Base-by-base conservation (phyloP, 345 rosid genomes). In the Tarenaya hassleriana region DNA sequence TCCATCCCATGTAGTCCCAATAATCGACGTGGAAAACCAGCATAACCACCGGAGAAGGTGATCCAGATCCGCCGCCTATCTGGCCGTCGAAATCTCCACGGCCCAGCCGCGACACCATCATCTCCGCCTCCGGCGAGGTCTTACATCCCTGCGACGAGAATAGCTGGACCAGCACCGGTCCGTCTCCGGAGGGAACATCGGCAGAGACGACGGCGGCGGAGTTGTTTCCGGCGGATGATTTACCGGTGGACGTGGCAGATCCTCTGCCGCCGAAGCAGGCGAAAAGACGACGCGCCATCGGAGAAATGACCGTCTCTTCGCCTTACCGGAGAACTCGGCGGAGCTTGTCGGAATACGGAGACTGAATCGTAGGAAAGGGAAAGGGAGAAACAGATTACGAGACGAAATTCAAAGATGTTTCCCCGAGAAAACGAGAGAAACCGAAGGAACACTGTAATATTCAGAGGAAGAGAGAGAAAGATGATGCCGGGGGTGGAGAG, bases 1-100 rank as follows among this genome's bases (percentile, higher is more conserved):
- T 90, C 98, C 98, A 91, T 6, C 97, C 98, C 68, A 67, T 76
- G 49, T 86, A 82, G 45, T 91, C 98, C 96, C 98, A 91, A 41
- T 84, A 86, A 50, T 86, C 98, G 0, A 86, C 96, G 38, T 90
- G 96, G 59, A 75, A 83, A 2, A 74, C 89, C 62, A 90, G 47
- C 60, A 84, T 71, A 37, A 84, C 50, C 55, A 78, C 82, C 14
- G 91, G 89, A 58, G 70, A 46, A 8, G 43, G 19, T 37, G 64
- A 46, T 58, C 50, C 45, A 47, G 35, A 7, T 35, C 35, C 69
- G 3, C 50, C 61, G 4, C 53, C 63, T 37, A 66, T 45, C 44
- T 67, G 88, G 16, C 69, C 62, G 48, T 71, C 73, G 41, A 90
- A 90, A 55, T 90, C 96, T 8, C 98, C 98, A 41, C 98, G 75